phyloP scores from a whole-genome alignment of 495 filamentous ascomycete genomes.

The Podospora australis region DNA sequence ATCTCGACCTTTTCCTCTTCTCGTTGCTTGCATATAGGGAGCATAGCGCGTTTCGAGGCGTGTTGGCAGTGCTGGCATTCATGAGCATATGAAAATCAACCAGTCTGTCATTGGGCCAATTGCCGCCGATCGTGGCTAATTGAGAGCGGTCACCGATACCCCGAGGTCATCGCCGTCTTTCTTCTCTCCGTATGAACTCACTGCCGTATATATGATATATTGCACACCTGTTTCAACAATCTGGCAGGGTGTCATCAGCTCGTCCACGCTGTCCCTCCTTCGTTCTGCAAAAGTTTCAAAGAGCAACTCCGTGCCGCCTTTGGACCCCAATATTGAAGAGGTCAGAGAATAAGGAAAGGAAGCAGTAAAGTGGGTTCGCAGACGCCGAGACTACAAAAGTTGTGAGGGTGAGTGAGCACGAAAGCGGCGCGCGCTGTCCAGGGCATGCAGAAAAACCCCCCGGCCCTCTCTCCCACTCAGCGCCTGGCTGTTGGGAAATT shows the following conservation, averaged over 20 bases:
- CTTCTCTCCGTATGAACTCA: no score
- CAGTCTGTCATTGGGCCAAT: not conserved
- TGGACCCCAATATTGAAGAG: not conserved
- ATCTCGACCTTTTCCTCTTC: not conserved
- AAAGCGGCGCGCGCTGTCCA: not conserved
- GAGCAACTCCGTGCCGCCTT: not conserved
- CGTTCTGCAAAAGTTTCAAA: not conserved
- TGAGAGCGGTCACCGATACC: no score
- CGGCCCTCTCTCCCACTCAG: not conserved
- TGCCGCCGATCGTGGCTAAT: no score
- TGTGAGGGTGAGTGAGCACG: no score
- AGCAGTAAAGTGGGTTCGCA: not conserved
- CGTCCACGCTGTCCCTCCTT: no score
- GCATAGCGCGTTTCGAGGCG: no score
- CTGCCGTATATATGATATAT: no score
- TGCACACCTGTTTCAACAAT: not conserved
- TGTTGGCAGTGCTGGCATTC: no score
- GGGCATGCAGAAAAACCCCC: conserved; percentile 1
- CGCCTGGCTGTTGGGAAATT: not conserved
- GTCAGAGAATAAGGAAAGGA: not conserved
- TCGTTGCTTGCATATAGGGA: no score
- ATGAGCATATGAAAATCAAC: no score
- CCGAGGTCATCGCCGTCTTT: no score
- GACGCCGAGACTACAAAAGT: no score
- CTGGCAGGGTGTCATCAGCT: not conserved